A percentile compares a stretch with the other conserved stretches of the same genome.
These are phyloP conservation scores for Stenocarpella maydis DNA, from an alignment of 2,329 filamentous ascomycete genomes.

Conservation along the genomic window DNA sequence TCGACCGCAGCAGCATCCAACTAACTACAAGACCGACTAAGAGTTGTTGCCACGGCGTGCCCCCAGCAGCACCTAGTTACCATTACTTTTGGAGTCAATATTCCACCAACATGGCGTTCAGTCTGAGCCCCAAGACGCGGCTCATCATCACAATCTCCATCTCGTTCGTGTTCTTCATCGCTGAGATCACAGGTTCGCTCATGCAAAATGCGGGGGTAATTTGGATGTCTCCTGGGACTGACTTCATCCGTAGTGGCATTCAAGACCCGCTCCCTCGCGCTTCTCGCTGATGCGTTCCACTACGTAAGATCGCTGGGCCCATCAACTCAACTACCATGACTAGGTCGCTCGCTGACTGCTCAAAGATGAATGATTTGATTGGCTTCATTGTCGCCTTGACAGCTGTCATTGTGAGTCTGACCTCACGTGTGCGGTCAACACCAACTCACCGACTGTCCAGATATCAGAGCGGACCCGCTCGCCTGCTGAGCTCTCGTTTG, in stretches of 20 bases:
- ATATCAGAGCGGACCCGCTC: conserved; percentile 63
- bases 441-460: conserved; percentile 47
- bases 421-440: not conserved
- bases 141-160: conserved; percentile 58
- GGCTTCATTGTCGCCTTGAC: conserved; percentile 72
- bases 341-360: not conserved
- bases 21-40: too few species aligned
- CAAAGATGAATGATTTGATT: conserved; percentile 73
- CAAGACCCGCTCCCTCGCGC: conserved; percentile 73
- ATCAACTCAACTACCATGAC: not conserved
- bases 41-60: not conserved
- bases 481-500: conserved; percentile 71
- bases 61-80: too few species aligned
- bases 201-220: not conserved
- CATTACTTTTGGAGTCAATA: not conserved
- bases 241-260: conserved; percentile 62
- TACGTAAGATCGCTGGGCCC: conserved; percentile 61
- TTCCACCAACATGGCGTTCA: conserved; percentile 45
- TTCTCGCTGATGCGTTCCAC: conserved; percentile 82
- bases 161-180: conserved; percentile 59
- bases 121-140: conserved; percentile 53
- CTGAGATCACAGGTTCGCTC: conserved; percentile 57
- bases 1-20: not conserved
- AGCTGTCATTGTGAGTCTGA: conserved; percentile 64
- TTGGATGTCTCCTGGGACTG: not conserved